Evolutionary conservation across 164 flowering plant species (phyloP), one percentile per base, ranked within the genome.

Genomic region (Chimonanthus praecox): DNA sequence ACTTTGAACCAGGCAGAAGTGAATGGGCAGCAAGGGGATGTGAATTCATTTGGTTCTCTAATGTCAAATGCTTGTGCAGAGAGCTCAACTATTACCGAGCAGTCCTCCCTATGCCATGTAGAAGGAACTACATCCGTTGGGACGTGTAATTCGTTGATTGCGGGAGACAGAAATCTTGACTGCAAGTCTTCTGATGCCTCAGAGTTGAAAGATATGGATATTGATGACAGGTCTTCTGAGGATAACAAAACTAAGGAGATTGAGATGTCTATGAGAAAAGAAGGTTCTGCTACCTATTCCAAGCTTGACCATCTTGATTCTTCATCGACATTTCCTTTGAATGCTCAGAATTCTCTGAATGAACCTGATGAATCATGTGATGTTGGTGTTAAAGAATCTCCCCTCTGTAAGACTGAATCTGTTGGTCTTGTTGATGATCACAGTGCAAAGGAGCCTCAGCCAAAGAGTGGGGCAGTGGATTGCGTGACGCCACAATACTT

Each of bases 401-500:
- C 47, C 72, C 15, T 15, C 20, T 68, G 73, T 58, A 68, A 65
- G 72, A 67, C 64, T 20, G 18, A 47, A 11, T 54, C 65, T 13
- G 51, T 61, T 72, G 76, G 51, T 73, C 70, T 49, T 47, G 78
- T 65, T 11, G 67, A 16, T 68, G 76, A 74, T 64, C 66, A 49
- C 33, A 51, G 47, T 61, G 68, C 49, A 48, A 64, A 67, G 73
- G 74, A 45, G 4, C 78, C 84, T 10, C 78, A 84, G 60, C 74
- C 71, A 64, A 81, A 78, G 72, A 70, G 20, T 71, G 80, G 49
- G 63, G 49, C 9, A 64, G 78, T 70, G 67, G 83, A 73, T 76
- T 16, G 4, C 21, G 71, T 48, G 33, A 54, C 18, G 45, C 9
- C 49, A 69, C 74, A 76, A 70, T 69, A 67, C 65, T 73, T 69